A percentile compares a stretch with the other conserved stretches of the same genome.
These are phyloP conservation scores for Verticillium dahliae DNA, from an alignment of 2,329 filamentous ascomycete species.

Conservation along the genomic window DNA sequence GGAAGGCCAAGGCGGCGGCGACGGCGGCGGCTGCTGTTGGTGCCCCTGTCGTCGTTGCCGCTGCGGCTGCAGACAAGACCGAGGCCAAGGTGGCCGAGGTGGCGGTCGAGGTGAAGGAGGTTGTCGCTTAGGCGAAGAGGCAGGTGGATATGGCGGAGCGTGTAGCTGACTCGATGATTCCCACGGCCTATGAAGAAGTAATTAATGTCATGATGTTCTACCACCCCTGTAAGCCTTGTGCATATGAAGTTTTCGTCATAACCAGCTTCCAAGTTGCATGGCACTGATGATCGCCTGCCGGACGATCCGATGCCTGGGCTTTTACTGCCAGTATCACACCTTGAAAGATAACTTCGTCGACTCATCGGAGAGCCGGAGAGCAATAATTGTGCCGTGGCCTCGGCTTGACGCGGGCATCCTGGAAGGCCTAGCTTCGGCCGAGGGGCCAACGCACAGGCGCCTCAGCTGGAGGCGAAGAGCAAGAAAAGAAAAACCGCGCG, in stretches of 20 bases:
- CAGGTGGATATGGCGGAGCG: not conserved
- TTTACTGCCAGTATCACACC: too few species aligned
- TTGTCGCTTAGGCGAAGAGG: not conserved
- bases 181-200: not conserved
- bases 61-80: not conserved
- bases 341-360: not conserved
- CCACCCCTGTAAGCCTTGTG: not conserved
- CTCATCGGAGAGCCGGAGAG: too few species aligned
- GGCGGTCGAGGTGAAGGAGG: not conserved
- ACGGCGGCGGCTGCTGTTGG: not conserved
- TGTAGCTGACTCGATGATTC: not conserved
- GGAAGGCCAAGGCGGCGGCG: slow-evolving; percentile 1
- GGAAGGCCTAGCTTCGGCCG: not conserved
- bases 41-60: not conserved
- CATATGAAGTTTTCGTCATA: too few species aligned
- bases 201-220: not conserved
- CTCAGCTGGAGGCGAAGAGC: not conserved
- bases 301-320: not conserved
- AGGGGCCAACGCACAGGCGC: not conserved
- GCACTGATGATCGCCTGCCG: not conserved
- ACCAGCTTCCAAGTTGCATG: not conserved
- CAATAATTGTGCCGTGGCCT: not conserved
- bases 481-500: not conserved
- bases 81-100: slow-evolving; percentile 8
- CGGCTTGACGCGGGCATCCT: not conserved